Percentiles rank a stretch among this genome's conserved stretches.
phyloP scores from a whole-genome alignment of 2,329 filamentous ascomycete species.

The Calonectria ilicicola region DNA sequence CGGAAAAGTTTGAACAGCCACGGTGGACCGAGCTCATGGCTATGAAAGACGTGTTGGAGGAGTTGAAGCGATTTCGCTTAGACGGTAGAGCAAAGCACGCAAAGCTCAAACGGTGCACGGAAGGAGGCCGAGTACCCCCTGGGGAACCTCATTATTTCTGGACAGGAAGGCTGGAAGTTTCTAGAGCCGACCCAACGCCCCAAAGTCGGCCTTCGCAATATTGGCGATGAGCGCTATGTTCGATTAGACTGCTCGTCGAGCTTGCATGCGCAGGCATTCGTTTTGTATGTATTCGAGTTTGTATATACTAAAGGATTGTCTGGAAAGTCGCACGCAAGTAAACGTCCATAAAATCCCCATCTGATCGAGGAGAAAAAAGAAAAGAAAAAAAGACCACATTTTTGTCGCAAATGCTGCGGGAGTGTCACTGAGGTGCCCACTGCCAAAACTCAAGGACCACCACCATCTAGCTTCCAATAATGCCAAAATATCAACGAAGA shows the following conservation, averaged over 20 bases:
- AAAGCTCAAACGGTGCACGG: conserved; percentile 22
- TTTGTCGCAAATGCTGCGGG: too few species aligned
- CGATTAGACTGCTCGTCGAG: not conserved
- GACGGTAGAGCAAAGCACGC: conserved; percentile 46
- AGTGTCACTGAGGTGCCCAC: too few species aligned
- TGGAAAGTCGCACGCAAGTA: too few species aligned
- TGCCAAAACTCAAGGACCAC: too few species aligned
- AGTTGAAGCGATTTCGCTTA: conserved; percentile 54
- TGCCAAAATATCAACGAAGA: too few species aligned
- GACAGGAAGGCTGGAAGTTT: conserved; percentile 51
- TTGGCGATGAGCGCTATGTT: conserved; percentile 13
- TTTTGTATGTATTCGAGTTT: not conserved
- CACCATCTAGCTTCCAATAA: too few species aligned
- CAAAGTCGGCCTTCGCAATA: conserved; percentile 26
- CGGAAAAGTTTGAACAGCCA: conserved; percentile 45
- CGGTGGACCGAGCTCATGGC: conserved; percentile 43
- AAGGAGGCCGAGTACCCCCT: conserved; percentile 19
- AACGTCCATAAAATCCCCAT: too few species aligned
- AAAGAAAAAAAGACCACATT: too few species aligned
- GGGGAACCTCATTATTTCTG: conserved; percentile 51
- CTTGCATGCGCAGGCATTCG: not conserved
- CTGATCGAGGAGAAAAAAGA: too few species aligned
- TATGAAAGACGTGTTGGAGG: conserved; percentile 59
- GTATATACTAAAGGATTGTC: too few species aligned
- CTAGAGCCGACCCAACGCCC: conserved; percentile 27